Percentiles rank a stretch among this genome's conserved stretches.
Evolutionary conservation across 2,329 filamentous ascomycete genomes (phyloP).

Genomic region (Cladosporium sp.): DNA sequence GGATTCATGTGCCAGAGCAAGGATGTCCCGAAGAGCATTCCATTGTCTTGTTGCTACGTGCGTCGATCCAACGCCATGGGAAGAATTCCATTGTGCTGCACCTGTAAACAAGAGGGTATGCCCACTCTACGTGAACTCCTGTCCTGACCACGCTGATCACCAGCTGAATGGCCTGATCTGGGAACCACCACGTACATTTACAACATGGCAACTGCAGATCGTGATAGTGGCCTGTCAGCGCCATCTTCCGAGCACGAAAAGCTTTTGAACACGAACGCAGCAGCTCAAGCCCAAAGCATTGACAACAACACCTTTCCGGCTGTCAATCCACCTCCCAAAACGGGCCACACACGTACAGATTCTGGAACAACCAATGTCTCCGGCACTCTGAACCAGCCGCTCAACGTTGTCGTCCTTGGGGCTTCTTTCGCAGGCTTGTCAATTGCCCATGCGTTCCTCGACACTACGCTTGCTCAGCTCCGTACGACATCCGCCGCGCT

Average conservation of each 20-base stretch:
- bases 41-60: conserved; percentile 20
- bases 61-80: not conserved
- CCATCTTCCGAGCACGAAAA: not conserved
- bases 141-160: not conserved
- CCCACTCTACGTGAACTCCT: not conserved
- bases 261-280: not conserved
- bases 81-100: conserved; percentile 9
- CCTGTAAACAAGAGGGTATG: conserved; percentile 1
- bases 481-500: conserved; percentile 28
- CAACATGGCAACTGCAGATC: not conserved
- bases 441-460: conserved; percentile 39
- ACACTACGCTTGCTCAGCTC: conserved; percentile 35
- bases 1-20: conserved; percentile 1
- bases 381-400: conserved; percentile 21
- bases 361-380: not conserved
- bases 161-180: not conserved
- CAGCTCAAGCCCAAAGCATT: not conserved
- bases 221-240: not conserved
- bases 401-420: conserved; percentile 43
- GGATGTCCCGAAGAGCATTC: conserved; percentile 4
- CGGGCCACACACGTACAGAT: not conserved
- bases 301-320: not conserved
- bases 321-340: conserved; percentile 8
- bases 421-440: conserved; percentile 42
- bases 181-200: no score